Conservation (phyloP, 1,284 basidiomycete genomes). For the Anthracocystis panici-leucophaei region DNA sequence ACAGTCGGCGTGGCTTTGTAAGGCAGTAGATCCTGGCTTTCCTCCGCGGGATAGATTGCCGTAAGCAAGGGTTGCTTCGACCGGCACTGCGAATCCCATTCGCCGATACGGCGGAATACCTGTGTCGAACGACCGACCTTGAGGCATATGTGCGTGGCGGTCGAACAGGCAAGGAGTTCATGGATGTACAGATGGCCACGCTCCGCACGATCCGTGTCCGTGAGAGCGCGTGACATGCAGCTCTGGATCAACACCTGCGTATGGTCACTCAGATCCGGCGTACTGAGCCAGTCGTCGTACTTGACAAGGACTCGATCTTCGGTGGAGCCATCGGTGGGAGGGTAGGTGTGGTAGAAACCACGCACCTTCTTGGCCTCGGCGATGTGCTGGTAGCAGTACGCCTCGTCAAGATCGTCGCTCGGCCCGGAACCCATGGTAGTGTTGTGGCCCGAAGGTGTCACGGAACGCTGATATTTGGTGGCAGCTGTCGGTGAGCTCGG, state of each 20-base stretch:
- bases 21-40: constrained; percentile 34
- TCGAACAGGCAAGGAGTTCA: constrained; percentile 46
- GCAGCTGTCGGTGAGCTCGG: neutral
- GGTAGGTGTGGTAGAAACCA: constrained; percentile 35
- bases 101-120: constrained; percentile 42
- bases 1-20: constrained; percentile 18
- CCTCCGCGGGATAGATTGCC: constrained; percentile 22
- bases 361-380: constrained; percentile 51
- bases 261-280: constrained; percentile 12
- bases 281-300: constrained; percentile 21
- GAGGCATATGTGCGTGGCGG: constrained; percentile 30
- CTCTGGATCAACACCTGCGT: constrained; percentile 40
- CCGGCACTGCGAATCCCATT: constrained; percentile 54
- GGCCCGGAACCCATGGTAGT: no score
- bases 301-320: constrained; percentile 12
- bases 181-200: constrained; percentile 58
- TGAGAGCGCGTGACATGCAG: constrained; percentile 27
- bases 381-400: constrained; percentile 56
- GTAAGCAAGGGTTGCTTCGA: constrained; percentile 45
- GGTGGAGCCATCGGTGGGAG: neutral
- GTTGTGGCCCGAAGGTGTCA: neutral
- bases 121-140: constrained; percentile 53
- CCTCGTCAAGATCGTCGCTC: constrained; percentile 25
- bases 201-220: constrained; percentile 29
- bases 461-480: neutral